Base-by-base conservation (phyloP, 106 monocot genomes). In the Dioscorea dumetorum region DNA sequence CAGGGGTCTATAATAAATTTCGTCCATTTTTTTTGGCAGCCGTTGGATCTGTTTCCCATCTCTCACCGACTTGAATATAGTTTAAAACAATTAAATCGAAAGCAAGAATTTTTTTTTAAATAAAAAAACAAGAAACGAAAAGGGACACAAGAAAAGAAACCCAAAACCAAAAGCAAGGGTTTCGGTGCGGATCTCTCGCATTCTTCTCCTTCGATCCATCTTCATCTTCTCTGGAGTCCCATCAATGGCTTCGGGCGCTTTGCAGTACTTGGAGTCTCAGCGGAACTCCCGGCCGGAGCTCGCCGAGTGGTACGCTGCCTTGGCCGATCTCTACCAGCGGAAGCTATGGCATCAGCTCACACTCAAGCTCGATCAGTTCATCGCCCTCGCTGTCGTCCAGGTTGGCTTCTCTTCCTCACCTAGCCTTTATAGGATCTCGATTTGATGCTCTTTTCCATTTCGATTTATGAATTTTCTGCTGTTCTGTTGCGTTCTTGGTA, bases 271-370 rank as follows among this genome's bases (percentile, higher is more conserved):
- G 72, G 93, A 93, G 67, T 81, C 86, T 33, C 83, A 89, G 79
- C 64, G 75, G 33, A 74, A 74, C 61, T 78, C 81, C 41, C 86
- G 73, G 58, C 89, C 93, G 48, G 93, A 93, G 76, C 86, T 93
- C 24, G 93, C 85, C 59, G 89, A 93, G 15, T 89, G 89, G 89
- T 89, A 89, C 83, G 77, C 62, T 51, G 49, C 74, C 58, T 74
- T 93, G 5, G 89, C 81, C 1, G 93, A 93, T 64, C 83, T 93
- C 28, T 93, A 88, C 77, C 77, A 86, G 79, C 69, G 54, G 72
- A 93, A 93, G 81, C 79, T 84, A n/a, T 93, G 93, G 93, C 88
- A 89, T 69, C 93, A 93, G 73, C 86, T 93, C 71, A 93, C 93
- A 73, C 69, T 84, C 67, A 86, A 93, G 77, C 84, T 93, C 64